Evolutionary conservation across 495 filamentous ascomycete species (phyloP), one percentile per base, ranked within the genome.

Genomic region (Oidiodendron maius): DNA sequence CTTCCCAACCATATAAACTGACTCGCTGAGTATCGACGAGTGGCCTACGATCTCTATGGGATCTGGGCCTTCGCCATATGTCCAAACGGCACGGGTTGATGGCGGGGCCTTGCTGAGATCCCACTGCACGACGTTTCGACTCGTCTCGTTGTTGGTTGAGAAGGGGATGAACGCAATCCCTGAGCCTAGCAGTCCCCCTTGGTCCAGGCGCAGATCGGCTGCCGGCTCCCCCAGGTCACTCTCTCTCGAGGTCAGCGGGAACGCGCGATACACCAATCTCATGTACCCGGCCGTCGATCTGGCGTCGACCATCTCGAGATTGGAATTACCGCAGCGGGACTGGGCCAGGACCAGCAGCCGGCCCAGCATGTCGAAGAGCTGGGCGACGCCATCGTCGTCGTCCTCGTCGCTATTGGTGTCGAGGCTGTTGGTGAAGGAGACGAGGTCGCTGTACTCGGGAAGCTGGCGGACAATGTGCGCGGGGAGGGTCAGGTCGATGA

Each of bases 1-100:
- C 4, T 37, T 36, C 2, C 54, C 54, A 22, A 53, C 45, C 54
- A 57, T 57, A 16, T 52, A 57, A 18, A 57, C 49, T 26, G 54
- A 57, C 11, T 53, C 54, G n/a, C 18, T 13, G 2, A 57, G 23
- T 21, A 46, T 49, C 4, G 49, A 48, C 3, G 54, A 38, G 13
- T 38, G 44, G 20, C 49, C 54, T 16, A 49, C 28, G 32, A 39
- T 57, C 26, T 52, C 49, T 2, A 57, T 21, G 23, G 45, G 16
- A 3, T 32, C 38, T 41, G 54, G 54, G 6, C 50, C 54, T 50
- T 57, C 54, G 8, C 54, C 54, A 49, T 40, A 57, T 21, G 54
- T 49, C 54, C 54, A 57, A 6, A 57, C 50, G 13, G 53, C 53
- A 48, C 53, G 28, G 35, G 53, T 56, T 9, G 44, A 43, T 17